Evolutionary conservation across 2,329 filamentous ascomycete species (phyloP).

Genomic region (Ampelomyces quisqualis): DNA sequence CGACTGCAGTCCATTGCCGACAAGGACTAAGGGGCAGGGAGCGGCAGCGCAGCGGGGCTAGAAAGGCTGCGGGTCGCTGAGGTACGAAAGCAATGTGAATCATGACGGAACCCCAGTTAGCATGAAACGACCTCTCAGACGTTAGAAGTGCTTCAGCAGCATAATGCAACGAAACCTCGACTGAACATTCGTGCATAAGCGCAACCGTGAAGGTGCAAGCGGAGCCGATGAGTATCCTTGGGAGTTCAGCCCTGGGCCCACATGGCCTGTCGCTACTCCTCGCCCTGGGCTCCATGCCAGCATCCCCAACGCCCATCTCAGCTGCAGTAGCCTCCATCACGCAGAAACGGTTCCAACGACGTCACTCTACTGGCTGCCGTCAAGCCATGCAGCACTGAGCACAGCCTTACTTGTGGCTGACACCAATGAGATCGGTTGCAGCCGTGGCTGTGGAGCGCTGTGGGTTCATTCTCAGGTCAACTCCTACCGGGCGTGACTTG

Average conservation of each 20-base stretch:
- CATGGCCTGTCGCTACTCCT: slow-evolving; percentile 36
- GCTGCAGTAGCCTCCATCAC: slow-evolving; percentile 29
- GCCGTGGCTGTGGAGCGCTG: slow-evolving; percentile 28
- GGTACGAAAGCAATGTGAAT: slow-evolving; percentile 23
- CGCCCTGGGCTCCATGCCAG: slow-evolving; percentile 35
- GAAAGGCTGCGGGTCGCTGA: slow-evolving; percentile 27
- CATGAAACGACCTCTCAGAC: slow-evolving; percentile 32
- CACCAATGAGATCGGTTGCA: slow-evolving; percentile 17
- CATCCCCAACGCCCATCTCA: slow-evolving; percentile 29
- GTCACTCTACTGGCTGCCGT: slow-evolving; percentile 35
- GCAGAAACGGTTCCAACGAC: slow-evolving; percentile 28
- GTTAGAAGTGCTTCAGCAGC: slow-evolving; percentile 28
- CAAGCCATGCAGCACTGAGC: slow-evolving; percentile 37
- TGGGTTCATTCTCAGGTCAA: slow-evolving; percentile 24
- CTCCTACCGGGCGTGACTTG: slow-evolving; percentile 23
- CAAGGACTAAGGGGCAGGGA: slow-evolving; percentile 75
- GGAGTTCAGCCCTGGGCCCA: slow-evolving; percentile 37
- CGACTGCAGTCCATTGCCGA: slow-evolving; percentile 96
- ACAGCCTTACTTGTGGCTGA: slow-evolving; percentile 44
- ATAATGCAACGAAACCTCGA: slow-evolving; percentile 38
- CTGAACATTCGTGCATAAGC: slow-evolving; percentile 37
- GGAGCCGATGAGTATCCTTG: slow-evolving; percentile 15
- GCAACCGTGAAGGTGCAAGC: slow-evolving; percentile 32
- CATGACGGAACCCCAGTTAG: slow-evolving; percentile 30
- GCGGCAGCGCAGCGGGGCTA: slow-evolving; percentile 18